Evolutionary conservation across 352 stramenopile genomes (phyloP).

Genomic region (Albugo candida): DNA sequence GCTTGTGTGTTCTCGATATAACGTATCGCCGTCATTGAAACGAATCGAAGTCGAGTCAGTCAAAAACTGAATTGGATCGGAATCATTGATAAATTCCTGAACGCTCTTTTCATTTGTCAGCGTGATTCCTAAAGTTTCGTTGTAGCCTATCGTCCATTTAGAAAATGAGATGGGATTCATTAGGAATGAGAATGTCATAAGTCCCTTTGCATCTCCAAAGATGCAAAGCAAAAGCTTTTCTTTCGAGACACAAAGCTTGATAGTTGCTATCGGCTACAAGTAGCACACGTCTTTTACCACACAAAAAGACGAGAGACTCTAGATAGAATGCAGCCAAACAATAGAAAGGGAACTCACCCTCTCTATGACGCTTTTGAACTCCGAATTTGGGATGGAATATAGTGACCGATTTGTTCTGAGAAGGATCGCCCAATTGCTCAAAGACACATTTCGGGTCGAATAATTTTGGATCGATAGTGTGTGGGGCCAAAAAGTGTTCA

Average conservation of each 20-base stretch:
- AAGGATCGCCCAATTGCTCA: slow-evolving; percentile 71
- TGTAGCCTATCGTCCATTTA: slow-evolving; percentile 58
- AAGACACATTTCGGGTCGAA: slow-evolving; percentile 97
- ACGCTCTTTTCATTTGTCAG: slow-evolving; percentile 74
- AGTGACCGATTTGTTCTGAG: slow-evolving; percentile 75
- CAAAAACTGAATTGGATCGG: slow-evolving; percentile 91
- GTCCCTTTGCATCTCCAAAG: too few species aligned
- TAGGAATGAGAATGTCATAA: too few species aligned
- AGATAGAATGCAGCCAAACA: slow-evolving; percentile 63
- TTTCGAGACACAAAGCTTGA: slow-evolving; percentile 36
- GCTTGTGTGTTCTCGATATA: slow-evolving; percentile 55
- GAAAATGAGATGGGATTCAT: neutral
- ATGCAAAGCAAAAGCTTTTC: neutral
- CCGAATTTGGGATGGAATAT: slow-evolving; percentile 98
- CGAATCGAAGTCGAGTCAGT: slow-evolving; percentile 87
- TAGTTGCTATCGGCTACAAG: slow-evolving; percentile 78
- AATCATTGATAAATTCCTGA: slow-evolving; percentile 66
- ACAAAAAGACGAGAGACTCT: slow-evolving; percentile 68
- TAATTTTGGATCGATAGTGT: slow-evolving; percentile 95
- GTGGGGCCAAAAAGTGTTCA: slow-evolving; percentile 86
- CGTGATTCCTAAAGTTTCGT: slow-evolving; percentile 71
- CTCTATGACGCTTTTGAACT: slow-evolving; percentile 85
- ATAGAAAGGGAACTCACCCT: slow-evolving; percentile 42
- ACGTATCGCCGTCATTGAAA: slow-evolving; percentile 69
- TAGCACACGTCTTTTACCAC: slow-evolving; percentile 71